Conservation (phyloP, 345 rosid species). For the Cardamine chenopodiifolia region DNA sequence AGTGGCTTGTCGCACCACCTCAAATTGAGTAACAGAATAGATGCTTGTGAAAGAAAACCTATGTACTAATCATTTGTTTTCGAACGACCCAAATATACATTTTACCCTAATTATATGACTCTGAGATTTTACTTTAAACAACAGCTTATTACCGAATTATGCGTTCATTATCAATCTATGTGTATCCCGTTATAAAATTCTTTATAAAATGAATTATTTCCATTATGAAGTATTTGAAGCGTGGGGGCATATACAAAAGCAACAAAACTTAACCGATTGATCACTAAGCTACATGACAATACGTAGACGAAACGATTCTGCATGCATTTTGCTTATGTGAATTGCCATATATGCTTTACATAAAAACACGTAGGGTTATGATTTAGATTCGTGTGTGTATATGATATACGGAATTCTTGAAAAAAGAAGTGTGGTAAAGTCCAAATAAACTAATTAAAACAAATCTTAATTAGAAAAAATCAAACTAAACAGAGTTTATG, state of each 20-base stretch:
- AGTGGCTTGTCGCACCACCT: too few relatives aligned
- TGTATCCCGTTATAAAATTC: background rate
- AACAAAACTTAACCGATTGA: background rate
- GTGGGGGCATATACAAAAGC: background rate
- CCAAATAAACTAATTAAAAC: too few relatives aligned
- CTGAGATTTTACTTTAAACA: too few relatives aligned
- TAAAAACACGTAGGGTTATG: background rate
- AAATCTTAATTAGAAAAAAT: too few relatives aligned
- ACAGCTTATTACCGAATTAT: too few relatives aligned
- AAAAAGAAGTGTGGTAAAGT: background rate
- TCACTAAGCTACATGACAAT: background rate
- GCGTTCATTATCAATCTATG: too few relatives aligned
- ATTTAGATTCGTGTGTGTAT: too few relatives aligned
- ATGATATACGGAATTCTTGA: background rate
- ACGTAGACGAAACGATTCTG: slow-evolving; percentile 4
- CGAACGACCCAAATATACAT: too few relatives aligned
- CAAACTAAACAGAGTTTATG: background rate
- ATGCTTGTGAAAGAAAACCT: too few relatives aligned
- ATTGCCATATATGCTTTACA: background rate
- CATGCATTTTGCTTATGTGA: background rate
- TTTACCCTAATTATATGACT: too few relatives aligned
- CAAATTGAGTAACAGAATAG: too few relatives aligned
- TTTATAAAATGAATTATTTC: background rate
- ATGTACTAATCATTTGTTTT: too few relatives aligned
- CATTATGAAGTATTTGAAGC: background rate